Base-by-base conservation (phyloP, 2,329 filamentous ascomycete species). In the Chalara sp. region DNA sequence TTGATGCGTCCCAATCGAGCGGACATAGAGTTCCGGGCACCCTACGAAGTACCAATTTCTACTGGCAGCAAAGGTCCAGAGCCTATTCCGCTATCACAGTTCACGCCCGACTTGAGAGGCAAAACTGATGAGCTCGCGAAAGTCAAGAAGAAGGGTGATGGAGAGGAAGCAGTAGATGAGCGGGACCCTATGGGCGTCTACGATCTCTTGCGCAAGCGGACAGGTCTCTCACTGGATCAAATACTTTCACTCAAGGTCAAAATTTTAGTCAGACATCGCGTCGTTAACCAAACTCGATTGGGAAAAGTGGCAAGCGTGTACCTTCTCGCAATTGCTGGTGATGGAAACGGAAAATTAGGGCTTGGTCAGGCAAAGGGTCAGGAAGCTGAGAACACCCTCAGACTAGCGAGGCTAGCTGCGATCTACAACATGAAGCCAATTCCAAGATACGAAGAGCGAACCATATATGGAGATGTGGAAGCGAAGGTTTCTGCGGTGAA, bases 391-490 rank as follows among this genome's bases (percentile, higher is more conserved):
- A 81, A 87, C 53, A 89, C 88, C 1, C 67, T 71, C 39, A 72
- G 77, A 56, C 89, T 95, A 72, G 87, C 90, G 43, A 81, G 80
- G 68, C 81, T 90, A 71, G 77, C 85, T 57, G 92, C 93, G 29
- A 87, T 97, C 60, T 78, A 86, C 64, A 96, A 93, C 74, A 90
- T 99, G 88, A 81, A 83, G 73, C 91, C 93, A n/a, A 82, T 99
- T 50, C 81, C 83, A 46, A 78, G 92, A 52, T 99, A 97, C 66
- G 93, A 99, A 75, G 79, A 89, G 62, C 78, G 93, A 55, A 99
- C 93, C 10, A 93, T 96, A 48, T 97, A 80, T 70, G 93, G 93
- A 51, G 82, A 90, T 56, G 80, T 95, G 40, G 78, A 83, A 68
- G 82, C 76, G 61, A 99, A 99, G 76, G 80, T 95, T 33, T 89